These are phyloP conservation scores for Ceratobasidium sp. DNA, from an alignment of 1,284 basidiomycete genomes.

Conservation along the genomic window DNA sequence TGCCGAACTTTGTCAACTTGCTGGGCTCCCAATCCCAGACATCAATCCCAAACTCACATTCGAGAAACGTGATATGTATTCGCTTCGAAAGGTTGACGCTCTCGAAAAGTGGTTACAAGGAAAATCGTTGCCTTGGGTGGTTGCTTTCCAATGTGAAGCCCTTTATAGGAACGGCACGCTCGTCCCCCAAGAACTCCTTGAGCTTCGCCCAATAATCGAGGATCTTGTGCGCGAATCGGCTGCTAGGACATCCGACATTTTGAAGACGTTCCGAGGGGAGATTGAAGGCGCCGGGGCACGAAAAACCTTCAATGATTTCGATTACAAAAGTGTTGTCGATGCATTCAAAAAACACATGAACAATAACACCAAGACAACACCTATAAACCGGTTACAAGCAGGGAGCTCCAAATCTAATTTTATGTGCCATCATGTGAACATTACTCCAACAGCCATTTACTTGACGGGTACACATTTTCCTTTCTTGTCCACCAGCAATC, in stretches of 20 bases:
- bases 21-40: slow-evolving; percentile 20
- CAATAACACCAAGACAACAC: not conserved
- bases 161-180: slow-evolving; percentile 42
- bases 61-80: slow-evolving; percentile 24
- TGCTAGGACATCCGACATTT: not conserved
- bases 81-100: slow-evolving; percentile 5
- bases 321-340: slow-evolving; percentile 7
- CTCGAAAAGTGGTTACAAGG: slow-evolving; percentile 21
- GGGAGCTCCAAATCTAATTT: slow-evolving; percentile 20
- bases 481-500: too few species aligned
- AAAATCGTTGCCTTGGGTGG: slow-evolving; percentile 31
- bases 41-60: slow-evolving; percentile 12
- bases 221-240: not conserved
- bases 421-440: slow-evolving; percentile 34
- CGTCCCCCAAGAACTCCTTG: slow-evolving; percentile 39
- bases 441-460: slow-evolving; percentile 42
- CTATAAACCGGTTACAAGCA: not conserved
- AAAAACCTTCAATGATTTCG: slow-evolving; percentile 24
- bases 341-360: slow-evolving; percentile 1
- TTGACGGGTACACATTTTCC: slow-evolving; percentile 24
- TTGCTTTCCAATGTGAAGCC: slow-evolving; percentile 45
- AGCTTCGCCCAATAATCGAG: slow-evolving; percentile 12
- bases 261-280: slow-evolving; percentile 20
- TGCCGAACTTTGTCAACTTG: slow-evolving; percentile 18
- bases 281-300: slow-evolving; percentile 21